A percentile compares a stretch with the other conserved stretches of the same genome.
Evolutionary conservation across 441 rosid species (phyloP).

Genomic region (Croton laevigatus): DNA sequence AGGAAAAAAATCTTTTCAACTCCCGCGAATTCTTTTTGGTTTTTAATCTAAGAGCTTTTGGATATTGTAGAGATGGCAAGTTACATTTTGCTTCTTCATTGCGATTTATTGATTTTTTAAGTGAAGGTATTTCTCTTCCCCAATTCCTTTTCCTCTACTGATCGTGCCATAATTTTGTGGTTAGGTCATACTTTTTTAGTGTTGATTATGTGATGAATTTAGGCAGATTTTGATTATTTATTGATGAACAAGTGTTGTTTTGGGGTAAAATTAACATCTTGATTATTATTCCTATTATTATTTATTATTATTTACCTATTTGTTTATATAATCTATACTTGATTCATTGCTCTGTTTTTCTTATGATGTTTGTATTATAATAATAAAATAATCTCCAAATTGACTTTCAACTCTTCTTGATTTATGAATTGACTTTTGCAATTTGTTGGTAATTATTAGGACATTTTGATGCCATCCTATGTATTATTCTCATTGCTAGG

Average conservation of each 20-base stretch:
- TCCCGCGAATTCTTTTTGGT: too few relatives aligned
- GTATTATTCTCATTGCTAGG: neutral
- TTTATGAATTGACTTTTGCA: constrained; percentile 11
- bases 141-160: too few relatives aligned
- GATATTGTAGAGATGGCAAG: too few relatives aligned
- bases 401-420: constrained; percentile 11
- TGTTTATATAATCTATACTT: constrained; percentile 12
- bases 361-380: constrained; percentile 15
- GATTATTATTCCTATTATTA: neutral
- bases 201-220: too few relatives aligned
- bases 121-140: too few relatives aligned
- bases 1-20: too few relatives aligned
- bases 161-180: too few relatives aligned
- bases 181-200: too few relatives aligned
- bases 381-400: constrained; percentile 14
- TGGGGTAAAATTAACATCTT: constrained; percentile 14
- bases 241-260: constrained; percentile 20
- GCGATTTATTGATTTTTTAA: too few relatives aligned
- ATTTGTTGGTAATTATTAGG: neutral
- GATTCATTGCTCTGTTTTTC: constrained; percentile 14
- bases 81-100: too few relatives aligned
- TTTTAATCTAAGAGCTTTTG: too few relatives aligned
- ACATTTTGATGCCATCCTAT: neutral
- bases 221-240: too few relatives aligned
- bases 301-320: constrained; percentile 8